Evolutionary conservation across 2,329 filamentous ascomycete species (phyloP).

Genomic region (Calycina herbarum): DNA sequence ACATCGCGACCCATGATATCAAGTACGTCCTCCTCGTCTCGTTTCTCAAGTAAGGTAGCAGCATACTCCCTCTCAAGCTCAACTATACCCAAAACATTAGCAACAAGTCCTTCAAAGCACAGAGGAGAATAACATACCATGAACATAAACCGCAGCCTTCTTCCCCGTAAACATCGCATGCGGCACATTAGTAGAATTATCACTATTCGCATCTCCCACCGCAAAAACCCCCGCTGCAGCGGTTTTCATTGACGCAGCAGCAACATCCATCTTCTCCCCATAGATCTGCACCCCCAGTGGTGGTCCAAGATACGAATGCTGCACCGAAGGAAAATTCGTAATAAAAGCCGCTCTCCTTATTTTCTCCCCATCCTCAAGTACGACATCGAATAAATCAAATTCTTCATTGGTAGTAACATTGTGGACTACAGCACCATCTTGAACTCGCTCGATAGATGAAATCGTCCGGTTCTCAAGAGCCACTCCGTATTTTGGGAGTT

Average conservation of each 20-base stretch:
- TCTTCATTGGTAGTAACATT: conserved; percentile 37
- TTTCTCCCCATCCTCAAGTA: conserved; percentile 48
- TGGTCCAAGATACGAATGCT: conserved; percentile 48
- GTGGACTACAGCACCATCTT: conserved; percentile 32
- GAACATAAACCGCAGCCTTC: conserved; percentile 55
- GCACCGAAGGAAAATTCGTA: conserved; percentile 48
- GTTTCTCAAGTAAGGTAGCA: conserved; percentile 9
- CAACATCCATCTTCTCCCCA: conserved; percentile 16
- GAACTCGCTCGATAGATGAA: conserved; percentile 47
- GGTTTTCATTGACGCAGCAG: conserved; percentile 38
- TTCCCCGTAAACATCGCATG: conserved; percentile 62
- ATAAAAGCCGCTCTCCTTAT: conserved; percentile 54
- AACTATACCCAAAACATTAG: conserved; percentile 10
- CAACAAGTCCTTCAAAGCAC: neutral
- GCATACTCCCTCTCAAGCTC: conserved; percentile 20
- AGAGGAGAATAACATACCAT: conserved; percentile 46
- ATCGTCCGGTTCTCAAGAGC: conserved; percentile 58
- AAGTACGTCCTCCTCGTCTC: conserved; percentile 10
- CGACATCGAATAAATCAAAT: conserved; percentile 55
- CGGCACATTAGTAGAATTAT: conserved; percentile 60
- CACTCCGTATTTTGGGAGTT: conserved; percentile 52
- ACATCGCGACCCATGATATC: conserved; percentile 19
- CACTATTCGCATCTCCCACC: conserved; percentile 60
- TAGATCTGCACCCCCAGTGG: conserved; percentile 42
- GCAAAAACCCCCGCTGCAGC: conserved; percentile 57